Percentiles rank a stretch among this genome's conserved stretches.
These are phyloP conservation scores for Rhodotorula toruloides DNA, from an alignment of 768 basidiomycete genomes.

Conservation along the genomic window DNA sequence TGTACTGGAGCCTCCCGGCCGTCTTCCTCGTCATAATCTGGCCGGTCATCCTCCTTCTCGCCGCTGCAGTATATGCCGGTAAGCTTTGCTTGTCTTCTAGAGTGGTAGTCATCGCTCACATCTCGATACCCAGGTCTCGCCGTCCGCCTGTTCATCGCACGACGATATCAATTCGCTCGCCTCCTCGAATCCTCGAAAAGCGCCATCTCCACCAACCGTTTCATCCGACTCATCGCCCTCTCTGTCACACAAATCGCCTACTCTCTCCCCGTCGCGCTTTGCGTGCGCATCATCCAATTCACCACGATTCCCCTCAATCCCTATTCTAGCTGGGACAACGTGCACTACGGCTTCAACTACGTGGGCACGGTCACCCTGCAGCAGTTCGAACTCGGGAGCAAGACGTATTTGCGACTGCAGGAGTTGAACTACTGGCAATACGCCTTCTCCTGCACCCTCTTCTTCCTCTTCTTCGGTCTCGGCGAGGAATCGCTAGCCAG, in stretches of 20 bases:
- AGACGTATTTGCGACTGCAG: background rate
- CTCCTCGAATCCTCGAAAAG: constrained; percentile 19
- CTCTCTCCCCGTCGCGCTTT: constrained; percentile 10
- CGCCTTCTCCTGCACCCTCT: constrained; percentile 11
- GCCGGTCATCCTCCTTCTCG: constrained; percentile 11
- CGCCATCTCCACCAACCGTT: constrained; percentile 19
- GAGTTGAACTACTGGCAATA: constrained; percentile 10
- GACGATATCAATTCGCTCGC: constrained; percentile 11
- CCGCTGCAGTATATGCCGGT: constrained; percentile 14
- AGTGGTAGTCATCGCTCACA: background rate
- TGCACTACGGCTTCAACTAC: constrained; percentile 15
- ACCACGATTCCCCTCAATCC: background rate
- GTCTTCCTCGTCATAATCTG: constrained; percentile 15
- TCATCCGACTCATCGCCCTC: constrained; percentile 20
- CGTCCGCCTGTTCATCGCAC: constrained; percentile 10
- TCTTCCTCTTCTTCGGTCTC: constrained; percentile 25
- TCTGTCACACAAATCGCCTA: constrained; percentile 2
- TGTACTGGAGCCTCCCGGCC: constrained; percentile 22
- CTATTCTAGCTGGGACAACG: constrained; percentile 16
- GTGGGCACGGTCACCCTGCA: background rate
- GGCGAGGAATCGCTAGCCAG: constrained; percentile 11
- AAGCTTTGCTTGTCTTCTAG: background rate
- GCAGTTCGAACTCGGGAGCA: background rate
- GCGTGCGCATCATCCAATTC: background rate
- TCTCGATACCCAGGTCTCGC: constrained; percentile 3